Percentiles rank a stretch among this genome's conserved stretches.
phyloP scores from a whole-genome alignment of 768 basidiomycete species.

The Amanita pallidorosea region DNA sequence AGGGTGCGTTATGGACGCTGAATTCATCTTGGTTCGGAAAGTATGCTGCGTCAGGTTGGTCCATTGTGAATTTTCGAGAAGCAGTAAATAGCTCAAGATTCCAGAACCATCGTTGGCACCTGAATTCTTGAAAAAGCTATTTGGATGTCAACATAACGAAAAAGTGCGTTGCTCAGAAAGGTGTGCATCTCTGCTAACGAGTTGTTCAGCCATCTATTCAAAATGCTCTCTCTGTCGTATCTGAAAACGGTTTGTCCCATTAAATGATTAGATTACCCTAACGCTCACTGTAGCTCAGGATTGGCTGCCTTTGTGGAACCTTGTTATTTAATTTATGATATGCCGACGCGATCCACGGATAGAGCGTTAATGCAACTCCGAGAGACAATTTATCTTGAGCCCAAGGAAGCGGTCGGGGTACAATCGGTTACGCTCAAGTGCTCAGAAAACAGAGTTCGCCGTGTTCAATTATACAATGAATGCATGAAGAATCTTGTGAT shows the following conservation, averaged over 20 bases:
- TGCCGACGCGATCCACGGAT: conserved; percentile 33
- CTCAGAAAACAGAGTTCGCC: conserved; percentile 32
- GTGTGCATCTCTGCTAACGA: background rate
- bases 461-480: conserved; percentile 29
- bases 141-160: conserved; percentile 75
- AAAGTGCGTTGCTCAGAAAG: conserved; percentile 36
- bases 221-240: conserved; percentile 51
- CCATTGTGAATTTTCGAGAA: conserved; percentile 1
- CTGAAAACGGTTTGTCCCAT: conserved; percentile 43
- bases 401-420: conserved; percentile 19
- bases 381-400: conserved; percentile 17
- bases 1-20: conserved; percentile 78
- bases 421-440: conserved; percentile 27
- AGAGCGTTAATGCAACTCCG: conserved; percentile 27
- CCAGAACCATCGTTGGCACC: conserved; percentile 56
- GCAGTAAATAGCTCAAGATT: background rate
- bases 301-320: conserved; percentile 54
- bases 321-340: conserved; percentile 40
- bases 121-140: conserved; percentile 47
- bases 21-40: conserved; percentile 55
- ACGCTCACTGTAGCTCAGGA: conserved; percentile 25
- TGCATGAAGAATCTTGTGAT: conserved; percentile 34
- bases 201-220: conserved; percentile 62
- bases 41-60: conserved; percentile 37
- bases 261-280: background rate